phyloP scores from a whole-genome alignment of 2,329 filamentous ascomycete genomes.

The Tolypocladium paradoxum region DNA sequence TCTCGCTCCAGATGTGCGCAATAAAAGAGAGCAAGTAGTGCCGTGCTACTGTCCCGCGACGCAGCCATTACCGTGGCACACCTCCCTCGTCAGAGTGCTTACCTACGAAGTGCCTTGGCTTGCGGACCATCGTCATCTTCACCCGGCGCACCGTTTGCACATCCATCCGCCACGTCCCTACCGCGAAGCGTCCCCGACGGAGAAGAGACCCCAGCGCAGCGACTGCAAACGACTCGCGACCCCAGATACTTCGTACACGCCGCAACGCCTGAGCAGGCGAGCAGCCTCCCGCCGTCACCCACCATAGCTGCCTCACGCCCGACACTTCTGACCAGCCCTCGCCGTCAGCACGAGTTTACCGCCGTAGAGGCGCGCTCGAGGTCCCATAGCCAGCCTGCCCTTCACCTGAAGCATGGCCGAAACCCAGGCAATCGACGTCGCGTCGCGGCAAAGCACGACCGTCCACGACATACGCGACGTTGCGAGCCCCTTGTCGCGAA shows the following conservation, averaged over 20 bases:
- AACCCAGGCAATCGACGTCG: conserved; percentile 10
- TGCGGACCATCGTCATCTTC: not conserved
- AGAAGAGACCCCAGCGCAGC: not conserved
- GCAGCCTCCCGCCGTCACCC: not conserved
- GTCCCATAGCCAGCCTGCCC: not conserved
- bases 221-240: not conserved
- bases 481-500: conserved; percentile 12
- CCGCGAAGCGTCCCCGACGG: not conserved
- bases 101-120: not conserved
- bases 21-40: not conserved
- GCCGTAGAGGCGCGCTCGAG: not conserved
- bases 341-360: not conserved
- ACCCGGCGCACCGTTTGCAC: not conserved
- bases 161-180: not conserved
- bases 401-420: conserved; percentile 4
- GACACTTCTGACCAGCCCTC: not conserved
- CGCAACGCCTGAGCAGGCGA: not conserved
- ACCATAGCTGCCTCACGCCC: not conserved
- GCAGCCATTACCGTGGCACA: not conserved
- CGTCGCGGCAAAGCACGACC: not conserved
- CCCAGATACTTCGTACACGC: not conserved
- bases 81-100: not conserved
- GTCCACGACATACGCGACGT: conserved; percentile 6
- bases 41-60: not conserved
- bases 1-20: not conserved